Evolutionary conservation across 2,329 filamentous ascomycete genomes (phyloP).

Genomic region (Colletotrichum lini): DNA sequence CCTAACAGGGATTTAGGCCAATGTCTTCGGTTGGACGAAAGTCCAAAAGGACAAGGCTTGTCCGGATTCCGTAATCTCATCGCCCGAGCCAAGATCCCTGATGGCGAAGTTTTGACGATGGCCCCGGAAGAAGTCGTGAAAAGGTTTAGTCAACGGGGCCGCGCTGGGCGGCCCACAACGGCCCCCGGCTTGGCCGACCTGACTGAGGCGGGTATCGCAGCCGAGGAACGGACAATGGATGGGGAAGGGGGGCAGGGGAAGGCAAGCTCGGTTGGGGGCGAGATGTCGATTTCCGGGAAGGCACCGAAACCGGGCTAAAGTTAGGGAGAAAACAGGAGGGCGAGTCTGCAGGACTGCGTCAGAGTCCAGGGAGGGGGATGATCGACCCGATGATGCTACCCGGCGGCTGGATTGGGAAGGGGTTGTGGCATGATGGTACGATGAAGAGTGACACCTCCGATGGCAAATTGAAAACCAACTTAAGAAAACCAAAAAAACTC

Average conservation of each 20-base stretch:
- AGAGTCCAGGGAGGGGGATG: not conserved
- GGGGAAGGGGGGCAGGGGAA: not conserved
- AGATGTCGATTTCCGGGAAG: not conserved
- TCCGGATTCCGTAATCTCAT: not conserved
- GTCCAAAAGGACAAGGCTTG: not conserved
- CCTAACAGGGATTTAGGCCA: no score
- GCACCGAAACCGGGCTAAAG: conserved; percentile 23
- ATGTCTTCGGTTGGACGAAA: no score
- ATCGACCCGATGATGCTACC: conserved; percentile 14
- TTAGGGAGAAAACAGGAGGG: not conserved
- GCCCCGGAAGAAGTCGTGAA: conserved; percentile 1
- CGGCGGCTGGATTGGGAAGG: not conserved
- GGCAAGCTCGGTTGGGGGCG: not conserved
- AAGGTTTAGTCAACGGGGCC: conserved; percentile 17
- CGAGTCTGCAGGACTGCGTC: conserved; percentile 12
- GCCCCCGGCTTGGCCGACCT: conserved; percentile 30
- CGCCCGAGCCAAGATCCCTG: not conserved
- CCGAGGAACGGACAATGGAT: not conserved
- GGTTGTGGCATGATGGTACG: conserved; percentile 4
- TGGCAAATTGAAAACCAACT: no score
- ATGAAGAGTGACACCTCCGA: not conserved
- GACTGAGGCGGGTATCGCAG: conserved; percentile 12
- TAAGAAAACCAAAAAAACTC: not conserved
- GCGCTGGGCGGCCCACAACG: conserved; percentile 24
- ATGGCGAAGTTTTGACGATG: not conserved